phyloP scores from a whole-genome alignment of 345 rosid genomes.

The Brassica carinata region DNA sequence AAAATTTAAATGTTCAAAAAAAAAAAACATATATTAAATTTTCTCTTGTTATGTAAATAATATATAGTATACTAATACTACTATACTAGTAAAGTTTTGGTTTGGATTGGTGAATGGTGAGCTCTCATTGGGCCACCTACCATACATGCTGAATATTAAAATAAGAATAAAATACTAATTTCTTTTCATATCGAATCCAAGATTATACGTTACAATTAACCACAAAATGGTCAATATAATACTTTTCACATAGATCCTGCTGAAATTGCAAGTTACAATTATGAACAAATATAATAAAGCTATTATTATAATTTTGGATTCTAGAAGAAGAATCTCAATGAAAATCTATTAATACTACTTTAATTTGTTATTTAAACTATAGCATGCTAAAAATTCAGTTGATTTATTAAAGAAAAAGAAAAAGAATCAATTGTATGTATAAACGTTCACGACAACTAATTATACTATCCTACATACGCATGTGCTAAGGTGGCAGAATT shows the following conservation, averaged over 20 bases:
- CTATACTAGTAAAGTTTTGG: background rate
- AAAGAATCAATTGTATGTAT: constrained; percentile 7
- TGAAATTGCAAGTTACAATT: constrained; percentile 39
- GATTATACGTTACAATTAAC: constrained; percentile 41
- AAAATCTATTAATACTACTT: background rate
- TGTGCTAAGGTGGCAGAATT: constrained; percentile 52
- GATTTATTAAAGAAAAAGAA: background rate
- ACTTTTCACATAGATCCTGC: constrained; percentile 40
- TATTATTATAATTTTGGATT: constrained; percentile 8
- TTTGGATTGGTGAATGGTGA: constrained; percentile 38
- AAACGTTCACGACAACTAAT: constrained; percentile 37
- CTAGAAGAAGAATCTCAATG: constrained; percentile 31
- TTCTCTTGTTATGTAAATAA: background rate
- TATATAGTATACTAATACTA: background rate
- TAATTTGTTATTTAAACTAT: background rate
- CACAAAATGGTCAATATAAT: constrained; percentile 27
- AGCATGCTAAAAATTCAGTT: background rate
- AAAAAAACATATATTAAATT: background rate
- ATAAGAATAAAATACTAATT: constrained; percentile 14
- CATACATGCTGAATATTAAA: constrained; percentile 21
- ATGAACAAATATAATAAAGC: constrained; percentile 7
- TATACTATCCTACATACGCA: constrained; percentile 55
- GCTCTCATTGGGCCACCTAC: constrained; percentile 41
- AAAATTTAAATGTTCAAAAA: too few relatives aligned
- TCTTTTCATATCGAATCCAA: constrained; percentile 25